Evolutionary conservation across 2,329 filamentous ascomycete species (phyloP).

Genomic region (Boeremia lycopersici): DNA sequence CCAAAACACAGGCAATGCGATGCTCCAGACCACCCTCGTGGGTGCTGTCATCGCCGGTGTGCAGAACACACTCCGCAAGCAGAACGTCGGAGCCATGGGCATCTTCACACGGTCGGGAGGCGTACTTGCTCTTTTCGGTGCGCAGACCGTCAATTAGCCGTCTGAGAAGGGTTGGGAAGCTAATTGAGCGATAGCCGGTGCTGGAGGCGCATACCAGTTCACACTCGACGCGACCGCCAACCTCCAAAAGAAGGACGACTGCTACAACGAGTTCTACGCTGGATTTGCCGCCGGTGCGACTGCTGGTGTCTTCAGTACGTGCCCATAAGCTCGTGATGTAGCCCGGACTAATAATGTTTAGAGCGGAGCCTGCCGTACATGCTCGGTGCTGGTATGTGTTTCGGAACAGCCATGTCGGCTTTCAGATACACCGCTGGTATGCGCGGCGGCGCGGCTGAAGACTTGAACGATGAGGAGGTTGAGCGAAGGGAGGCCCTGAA

Average conservation of each 20-base stretch:
- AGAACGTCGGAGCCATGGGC: conserved; percentile 80
- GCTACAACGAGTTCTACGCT: conserved; percentile 74
- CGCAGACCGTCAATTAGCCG: conserved; percentile 27
- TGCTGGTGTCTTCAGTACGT: conserved; percentile 73
- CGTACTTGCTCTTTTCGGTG: conserved; percentile 73
- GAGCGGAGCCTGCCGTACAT: conserved; percentile 72
- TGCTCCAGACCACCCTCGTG: conserved; percentile 67
- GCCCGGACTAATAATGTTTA: conserved; percentile 42
- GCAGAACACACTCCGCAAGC: conserved; percentile 83
- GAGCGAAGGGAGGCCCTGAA: conserved; percentile 76
- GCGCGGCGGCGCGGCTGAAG: conserved; percentile 61
- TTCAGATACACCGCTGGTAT: conserved; percentile 72
- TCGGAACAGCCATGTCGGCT: conserved; percentile 62
- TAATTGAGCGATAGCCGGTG: conserved; percentile 63
- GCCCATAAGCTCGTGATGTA: neutral
- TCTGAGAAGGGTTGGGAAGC: conserved; percentile 9
- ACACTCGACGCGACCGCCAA: conserved; percentile 78
- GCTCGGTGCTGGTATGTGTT: conserved; percentile 69
- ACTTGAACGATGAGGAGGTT: conserved; percentile 71
- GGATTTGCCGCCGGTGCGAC: conserved; percentile 78
- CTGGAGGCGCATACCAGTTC: conserved; percentile 80
- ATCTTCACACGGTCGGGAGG: conserved; percentile 80
- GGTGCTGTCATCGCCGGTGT: conserved; percentile 77
- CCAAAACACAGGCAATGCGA: conserved; percentile 67
- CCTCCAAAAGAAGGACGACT: conserved; percentile 82